Conservation (phyloP, 129 eudicot species). For the Escallonia rubra region DNA sequence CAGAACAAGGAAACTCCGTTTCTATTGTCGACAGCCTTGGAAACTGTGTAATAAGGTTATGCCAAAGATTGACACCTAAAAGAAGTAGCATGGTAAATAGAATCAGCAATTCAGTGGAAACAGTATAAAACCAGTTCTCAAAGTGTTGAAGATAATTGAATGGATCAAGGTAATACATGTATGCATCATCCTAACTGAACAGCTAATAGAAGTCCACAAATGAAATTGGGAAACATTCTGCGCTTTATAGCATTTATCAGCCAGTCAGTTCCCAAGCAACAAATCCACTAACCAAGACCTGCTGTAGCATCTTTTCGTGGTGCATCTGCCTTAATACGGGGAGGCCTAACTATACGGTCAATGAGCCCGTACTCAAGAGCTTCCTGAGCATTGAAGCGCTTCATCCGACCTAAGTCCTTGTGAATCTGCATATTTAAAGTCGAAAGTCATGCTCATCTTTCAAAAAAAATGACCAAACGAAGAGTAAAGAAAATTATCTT, state of each 20-base stretch:
- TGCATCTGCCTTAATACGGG: conserved; percentile 48
- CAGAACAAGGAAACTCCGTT: too few relatives aligned
- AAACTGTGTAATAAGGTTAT: too few relatives aligned
- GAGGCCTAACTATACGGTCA: conserved; percentile 65
- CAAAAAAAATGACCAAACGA: not conserved
- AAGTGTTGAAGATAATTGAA: not conserved
- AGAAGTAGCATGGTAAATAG: not conserved
- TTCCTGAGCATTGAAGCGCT: conserved; percentile 53
- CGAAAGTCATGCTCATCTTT: too few relatives aligned
- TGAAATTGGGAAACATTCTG: not conserved
- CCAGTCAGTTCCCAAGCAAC: not conserved
- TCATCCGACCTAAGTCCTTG: conserved; percentile 48
- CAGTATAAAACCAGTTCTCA: not conserved
- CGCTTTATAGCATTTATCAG: not conserved
- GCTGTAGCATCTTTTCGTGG: conserved; percentile 33
- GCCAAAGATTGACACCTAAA: too few relatives aligned
- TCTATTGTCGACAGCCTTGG: too few relatives aligned
- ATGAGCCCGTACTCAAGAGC: conserved; percentile 79
- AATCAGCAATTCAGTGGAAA: not conserved
- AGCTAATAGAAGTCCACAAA: not conserved
- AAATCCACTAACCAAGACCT: conserved; percentile 41
- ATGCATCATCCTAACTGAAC: not conserved
- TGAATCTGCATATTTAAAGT: conserved; percentile 37
- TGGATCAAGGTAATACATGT: too few relatives aligned
- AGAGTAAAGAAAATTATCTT: not conserved